Base-by-base conservation (phyloP, 2,329 filamentous ascomycete species). In the Phaeomoniella chlamydospora region DNA sequence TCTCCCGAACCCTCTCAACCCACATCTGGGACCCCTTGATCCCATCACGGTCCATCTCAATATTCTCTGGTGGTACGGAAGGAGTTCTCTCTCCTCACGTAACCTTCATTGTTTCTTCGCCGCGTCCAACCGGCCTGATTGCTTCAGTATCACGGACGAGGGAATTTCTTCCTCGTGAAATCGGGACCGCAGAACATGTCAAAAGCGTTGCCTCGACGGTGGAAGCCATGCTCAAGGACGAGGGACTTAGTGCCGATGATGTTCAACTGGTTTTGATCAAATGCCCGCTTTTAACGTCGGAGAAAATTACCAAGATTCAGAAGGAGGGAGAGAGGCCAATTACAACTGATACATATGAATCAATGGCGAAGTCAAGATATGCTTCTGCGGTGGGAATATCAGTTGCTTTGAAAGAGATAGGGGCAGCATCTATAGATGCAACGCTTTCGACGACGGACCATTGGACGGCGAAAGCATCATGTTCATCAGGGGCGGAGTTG, bases 51-150 rank as follows among this genome's bases (percentile, higher is more conserved):
- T 46, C 51, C 32, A 44, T 55, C 29, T 51, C 51, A 2, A 47
- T 55, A 30, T 55, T 55, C 39, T 52, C 49, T 5, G 52, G 51
- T 11, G 52, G 50, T 15, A 55, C 52, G 4, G 52, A 55, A 37
- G 52, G 52, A 11, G 47, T 54, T 11, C 41, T 55, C 14, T 49
- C 45, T 34, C 50, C 52, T 1, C 52, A 56, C 37, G 47, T 56
- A 31, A 51, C 50, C 3, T 54, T 54, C 33, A 42, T 52, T 18
- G 45, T 42, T 9, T 37, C 37, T 2, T 52, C 15, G 16, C 34
- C 18, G 41, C 48, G 17, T 10, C 38, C 35, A 16, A 37, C 18
- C 32, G 35, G 49, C 5, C 44, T 56, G 12, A 22, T 45, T 15
- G 52, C 51, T 18, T 38, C 37, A 14, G 49, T 50, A 31, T 45